A percentile compares a stretch with the other conserved stretches of the same genome.
Conservation (phyloP, 352 stramenopile genomes). For the Albugo candida region DNA sequence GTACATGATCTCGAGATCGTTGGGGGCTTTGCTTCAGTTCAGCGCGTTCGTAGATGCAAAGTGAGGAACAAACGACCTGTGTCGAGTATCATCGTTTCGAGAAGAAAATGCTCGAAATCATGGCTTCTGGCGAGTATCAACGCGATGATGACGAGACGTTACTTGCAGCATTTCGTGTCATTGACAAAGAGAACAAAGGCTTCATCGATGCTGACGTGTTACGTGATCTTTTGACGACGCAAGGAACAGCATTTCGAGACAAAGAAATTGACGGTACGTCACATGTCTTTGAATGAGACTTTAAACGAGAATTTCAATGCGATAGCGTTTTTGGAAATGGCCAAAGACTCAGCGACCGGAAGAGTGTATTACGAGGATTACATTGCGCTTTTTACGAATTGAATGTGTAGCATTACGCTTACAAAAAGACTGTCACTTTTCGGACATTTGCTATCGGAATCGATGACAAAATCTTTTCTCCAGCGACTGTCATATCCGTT, state of each 20-base stretch:
- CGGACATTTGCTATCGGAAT: too few species aligned
- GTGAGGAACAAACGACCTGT: conserved; percentile 78
- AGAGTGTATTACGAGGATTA: conserved; percentile 87
- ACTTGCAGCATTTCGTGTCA: conserved; percentile 53
- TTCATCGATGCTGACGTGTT: conserved; percentile 82
- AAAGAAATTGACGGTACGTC: conserved; percentile 83
- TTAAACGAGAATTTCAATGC: too few species aligned
- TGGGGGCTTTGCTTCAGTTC: background rate
- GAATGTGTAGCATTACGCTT: background rate
- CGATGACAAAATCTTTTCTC: too few species aligned
- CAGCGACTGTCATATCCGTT: too few species aligned
- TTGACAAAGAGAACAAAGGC: conserved; percentile 62
- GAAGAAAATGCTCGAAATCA: conserved; percentile 85
- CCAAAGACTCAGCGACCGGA: conserved; percentile 70
- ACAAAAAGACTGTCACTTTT: too few species aligned
- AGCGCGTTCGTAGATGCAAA: conserved; percentile 40
- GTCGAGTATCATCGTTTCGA: conserved; percentile 83
- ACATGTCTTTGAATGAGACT: background rate
- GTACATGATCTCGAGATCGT: background rate
- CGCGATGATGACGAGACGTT: conserved; percentile 76
- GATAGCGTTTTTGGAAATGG: conserved; percentile 51
- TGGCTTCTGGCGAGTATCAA: conserved; percentile 78
- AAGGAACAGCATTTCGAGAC: conserved; percentile 77
- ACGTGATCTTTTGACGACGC: conserved; percentile 73
- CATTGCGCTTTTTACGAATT: conserved; percentile 41